Evolutionary conservation across 345 rosid genomes (phyloP).

Genomic region (Iberis pinnata): DNA sequence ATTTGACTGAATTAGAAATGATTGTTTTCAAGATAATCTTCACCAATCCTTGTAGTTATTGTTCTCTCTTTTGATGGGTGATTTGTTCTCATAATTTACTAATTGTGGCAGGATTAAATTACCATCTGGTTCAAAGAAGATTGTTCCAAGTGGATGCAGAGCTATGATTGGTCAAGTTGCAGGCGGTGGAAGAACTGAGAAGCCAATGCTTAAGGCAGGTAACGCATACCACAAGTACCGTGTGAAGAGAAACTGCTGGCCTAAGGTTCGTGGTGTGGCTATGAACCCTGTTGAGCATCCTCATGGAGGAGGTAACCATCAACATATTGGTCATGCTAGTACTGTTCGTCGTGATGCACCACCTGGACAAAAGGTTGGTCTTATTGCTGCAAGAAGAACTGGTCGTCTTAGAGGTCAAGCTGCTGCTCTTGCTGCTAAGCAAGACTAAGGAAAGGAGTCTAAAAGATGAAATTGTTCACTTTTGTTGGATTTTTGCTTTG

Average conservation of each 20-base stretch:
- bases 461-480: conserved; percentile 1
- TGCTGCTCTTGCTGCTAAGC: conserved; percentile 60
- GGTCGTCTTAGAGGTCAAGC: conserved; percentile 80
- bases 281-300: conserved; percentile 87
- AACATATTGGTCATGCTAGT: conserved; percentile 69
- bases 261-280: conserved; percentile 81
- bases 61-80: no score
- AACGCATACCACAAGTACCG: conserved; percentile 68
- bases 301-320: conserved; percentile 83
- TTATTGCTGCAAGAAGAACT: conserved; percentile 65
- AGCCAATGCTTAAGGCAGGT: conserved; percentile 67
- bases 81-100: no score
- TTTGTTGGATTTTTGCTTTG: conserved; percentile 5
- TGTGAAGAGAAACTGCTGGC: conserved; percentile 78
- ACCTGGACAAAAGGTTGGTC: conserved; percentile 76
- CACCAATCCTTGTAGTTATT: no score
- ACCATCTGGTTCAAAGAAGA: conserved; percentile 72
- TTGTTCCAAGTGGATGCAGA: conserved; percentile 61
- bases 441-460: conserved; percentile 32
- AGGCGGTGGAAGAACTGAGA: conserved; percentile 80
- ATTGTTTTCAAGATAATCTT: no score
- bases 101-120: conserved; percentile 46
- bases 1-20: no score
- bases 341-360: conserved; percentile 67
- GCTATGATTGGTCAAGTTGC: conserved; percentile 77